phyloP scores from a whole-genome alignment of 140 eudicot species.

The Cichorium intybus region DNA sequence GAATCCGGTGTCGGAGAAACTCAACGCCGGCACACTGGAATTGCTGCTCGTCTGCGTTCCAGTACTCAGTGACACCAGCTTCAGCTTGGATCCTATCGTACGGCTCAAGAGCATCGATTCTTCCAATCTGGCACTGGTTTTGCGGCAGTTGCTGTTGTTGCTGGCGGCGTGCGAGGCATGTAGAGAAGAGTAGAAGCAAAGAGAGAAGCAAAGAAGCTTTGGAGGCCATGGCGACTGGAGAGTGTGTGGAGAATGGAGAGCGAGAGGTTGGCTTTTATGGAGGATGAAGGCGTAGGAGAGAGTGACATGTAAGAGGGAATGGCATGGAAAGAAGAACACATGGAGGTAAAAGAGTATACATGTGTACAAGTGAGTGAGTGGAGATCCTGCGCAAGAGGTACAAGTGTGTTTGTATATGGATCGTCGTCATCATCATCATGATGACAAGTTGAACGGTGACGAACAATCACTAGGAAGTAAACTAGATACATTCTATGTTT shows the following conservation, averaged over 20 bases:
- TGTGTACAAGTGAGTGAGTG: neutral
- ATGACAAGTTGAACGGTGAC: neutral
- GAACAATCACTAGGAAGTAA: neutral
- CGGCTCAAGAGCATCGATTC: constrained; percentile 58
- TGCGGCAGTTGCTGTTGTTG: constrained; percentile 28
- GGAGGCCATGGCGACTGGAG: constrained; percentile 24
- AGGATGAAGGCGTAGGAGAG: constrained; percentile 1
- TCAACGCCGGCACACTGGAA: constrained; percentile 76
- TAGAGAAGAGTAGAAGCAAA: constrained; percentile 29
- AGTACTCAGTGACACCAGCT: constrained; percentile 56
- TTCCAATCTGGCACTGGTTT: constrained; percentile 44
- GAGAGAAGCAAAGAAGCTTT: constrained; percentile 29
- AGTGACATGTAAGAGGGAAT: constrained; percentile 8
- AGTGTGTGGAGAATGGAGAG: constrained; percentile 15
- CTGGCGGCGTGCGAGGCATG: constrained; percentile 31
- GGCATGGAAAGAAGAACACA: constrained; percentile 3
- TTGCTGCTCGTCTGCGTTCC: constrained; percentile 44
- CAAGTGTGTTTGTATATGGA: neutral
- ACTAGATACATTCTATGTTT: neutral
- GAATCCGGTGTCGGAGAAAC: constrained; percentile 44
- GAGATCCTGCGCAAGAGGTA: neutral
- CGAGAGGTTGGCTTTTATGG: neutral
- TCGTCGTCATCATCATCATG: neutral
- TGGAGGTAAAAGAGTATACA: neutral
- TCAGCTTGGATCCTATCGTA: constrained; percentile 39